A percentile compares a stretch with the other conserved stretches of the same genome.
These are phyloP conservation scores for Ceratocystis harringtonii DNA, from an alignment of 2,329 filamentous ascomycete species.

Conservation along the genomic window DNA sequence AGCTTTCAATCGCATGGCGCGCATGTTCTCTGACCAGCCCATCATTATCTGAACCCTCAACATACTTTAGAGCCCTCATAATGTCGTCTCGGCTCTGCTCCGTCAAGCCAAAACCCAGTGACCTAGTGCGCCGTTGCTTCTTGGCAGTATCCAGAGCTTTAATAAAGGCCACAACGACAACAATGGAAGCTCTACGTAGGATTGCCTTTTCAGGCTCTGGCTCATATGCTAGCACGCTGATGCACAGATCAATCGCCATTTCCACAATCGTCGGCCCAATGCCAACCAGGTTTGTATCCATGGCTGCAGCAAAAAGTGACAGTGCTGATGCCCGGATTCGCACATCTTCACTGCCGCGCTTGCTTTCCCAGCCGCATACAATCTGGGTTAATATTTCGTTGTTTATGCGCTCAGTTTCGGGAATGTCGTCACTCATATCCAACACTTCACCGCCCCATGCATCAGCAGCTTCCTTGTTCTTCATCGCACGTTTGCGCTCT, in stretches of 20 bases:
- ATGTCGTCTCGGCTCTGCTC: constrained; percentile 45
- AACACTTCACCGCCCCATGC: constrained; percentile 41
- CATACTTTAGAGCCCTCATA: constrained; percentile 45
- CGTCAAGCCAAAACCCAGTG: constrained; percentile 38
- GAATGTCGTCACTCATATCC: constrained; percentile 32
- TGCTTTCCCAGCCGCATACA: constrained; percentile 52
- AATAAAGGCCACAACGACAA: constrained; percentile 48
- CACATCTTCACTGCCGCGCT: constrained; percentile 51
- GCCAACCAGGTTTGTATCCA: constrained; percentile 46
- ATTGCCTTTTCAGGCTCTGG: constrained; percentile 45
- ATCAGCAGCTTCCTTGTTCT: constrained; percentile 34
- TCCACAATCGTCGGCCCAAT: constrained; percentile 39
- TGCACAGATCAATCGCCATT: constrained; percentile 44
- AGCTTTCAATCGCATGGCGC: constrained; percentile 47
- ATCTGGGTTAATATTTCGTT: constrained; percentile 43
- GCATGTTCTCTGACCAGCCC: constrained; percentile 54
- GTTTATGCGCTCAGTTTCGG: constrained; percentile 30
- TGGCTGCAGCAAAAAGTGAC: constrained; percentile 43
- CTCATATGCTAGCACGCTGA: constrained; percentile 50
- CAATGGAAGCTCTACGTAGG: constrained; percentile 48
- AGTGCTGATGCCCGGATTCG: constrained; percentile 55
- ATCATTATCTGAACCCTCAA: constrained; percentile 51
- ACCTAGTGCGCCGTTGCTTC: constrained; percentile 27
- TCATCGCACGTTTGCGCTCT: constrained; percentile 34
- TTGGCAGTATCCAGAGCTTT: constrained; percentile 41